These are phyloP conservation scores for Kluyveromyces lactis DNA, from an alignment of 805 yeast genomes.

Conservation along the genomic window DNA sequence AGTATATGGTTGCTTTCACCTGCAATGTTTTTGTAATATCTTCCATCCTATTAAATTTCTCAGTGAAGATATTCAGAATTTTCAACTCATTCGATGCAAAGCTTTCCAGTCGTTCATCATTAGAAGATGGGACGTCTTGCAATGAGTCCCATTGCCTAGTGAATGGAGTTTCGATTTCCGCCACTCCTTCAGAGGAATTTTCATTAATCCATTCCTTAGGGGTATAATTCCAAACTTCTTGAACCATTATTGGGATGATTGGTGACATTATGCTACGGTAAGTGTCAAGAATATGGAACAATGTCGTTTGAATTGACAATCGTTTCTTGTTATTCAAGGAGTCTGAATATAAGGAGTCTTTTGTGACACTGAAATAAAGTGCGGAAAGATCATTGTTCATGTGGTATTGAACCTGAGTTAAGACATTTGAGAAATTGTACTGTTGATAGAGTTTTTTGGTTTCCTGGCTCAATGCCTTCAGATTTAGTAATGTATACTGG, in stretches of 20 bases:
- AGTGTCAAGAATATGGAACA: slow-evolving; percentile 47
- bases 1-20: slow-evolving; percentile 24
- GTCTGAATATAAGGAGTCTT: slow-evolving; percentile 81
- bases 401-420: slow-evolving; percentile 60
- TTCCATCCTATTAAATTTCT: slow-evolving; percentile 13
- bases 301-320: slow-evolving; percentile 50
- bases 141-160: slow-evolving; percentile 6
- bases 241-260: slow-evolving; percentile 72
- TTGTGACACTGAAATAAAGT: slow-evolving; percentile 75
- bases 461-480: slow-evolving; percentile 38
- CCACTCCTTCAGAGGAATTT: not conserved
- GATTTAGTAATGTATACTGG: slow-evolving; percentile 48
- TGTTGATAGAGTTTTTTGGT: slow-evolving; percentile 40
- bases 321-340: slow-evolving; percentile 30
- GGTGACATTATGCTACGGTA: slow-evolving; percentile 72
- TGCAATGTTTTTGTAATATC: slow-evolving; percentile 21
- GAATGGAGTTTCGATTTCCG: slow-evolving; percentile 11
- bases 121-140: not conserved
- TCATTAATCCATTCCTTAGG: slow-evolving; percentile 27
- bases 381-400: slow-evolving; percentile 73
- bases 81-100: slow-evolving; percentile 16
- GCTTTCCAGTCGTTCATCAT: not conserved
- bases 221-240: slow-evolving; percentile 74
- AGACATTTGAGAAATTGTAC: slow-evolving; percentile 62
- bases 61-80: slow-evolving; percentile 15